Percentiles rank a stretch among this genome's conserved stretches.
Conservation (phyloP, 2,329 filamentous ascomycete species). For the Tolypocladium sp. region DNA sequence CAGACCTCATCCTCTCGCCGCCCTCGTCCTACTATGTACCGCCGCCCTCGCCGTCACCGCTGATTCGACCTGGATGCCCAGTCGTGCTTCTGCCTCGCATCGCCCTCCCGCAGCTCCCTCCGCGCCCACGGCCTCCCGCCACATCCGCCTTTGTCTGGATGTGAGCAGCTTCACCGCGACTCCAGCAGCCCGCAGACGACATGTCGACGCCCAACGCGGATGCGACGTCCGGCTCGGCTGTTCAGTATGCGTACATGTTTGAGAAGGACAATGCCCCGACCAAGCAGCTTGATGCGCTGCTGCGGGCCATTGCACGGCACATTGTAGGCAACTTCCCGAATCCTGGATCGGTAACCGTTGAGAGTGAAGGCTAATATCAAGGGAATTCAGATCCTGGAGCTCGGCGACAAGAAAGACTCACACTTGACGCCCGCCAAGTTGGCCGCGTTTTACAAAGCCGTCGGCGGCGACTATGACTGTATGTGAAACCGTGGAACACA, state of each 20-base stretch:
- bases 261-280: slow-evolving; percentile 59
- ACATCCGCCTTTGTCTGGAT: neutral
- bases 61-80: neutral
- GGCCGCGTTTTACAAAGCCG: slow-evolving; percentile 65
- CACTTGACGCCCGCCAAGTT: slow-evolving; percentile 58
- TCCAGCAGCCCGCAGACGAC: neutral
- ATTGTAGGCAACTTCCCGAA: slow-evolving; percentile 48
- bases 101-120: neutral
- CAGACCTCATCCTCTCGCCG: neutral
- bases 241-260: slow-evolving; percentile 58
- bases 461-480: slow-evolving; percentile 70
- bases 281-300: slow-evolving; percentile 55
- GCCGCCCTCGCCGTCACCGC: neutral
- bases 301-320: slow-evolving; percentile 58
- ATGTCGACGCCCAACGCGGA: slow-evolving; percentile 14
- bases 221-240: slow-evolving; percentile 12
- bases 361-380: neutral
- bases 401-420: slow-evolving; percentile 46
- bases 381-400: slow-evolving; percentile 37
- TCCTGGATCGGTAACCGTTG: neutral
- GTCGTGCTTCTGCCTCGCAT: neutral
- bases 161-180: neutral
- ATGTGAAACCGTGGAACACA: slow-evolving; percentile 8
- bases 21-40: neutral
- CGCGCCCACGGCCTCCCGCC: neutral